Conservation (phyloP, 371 early-diverging fungal species). For the Mortierella sp. region DNA sequence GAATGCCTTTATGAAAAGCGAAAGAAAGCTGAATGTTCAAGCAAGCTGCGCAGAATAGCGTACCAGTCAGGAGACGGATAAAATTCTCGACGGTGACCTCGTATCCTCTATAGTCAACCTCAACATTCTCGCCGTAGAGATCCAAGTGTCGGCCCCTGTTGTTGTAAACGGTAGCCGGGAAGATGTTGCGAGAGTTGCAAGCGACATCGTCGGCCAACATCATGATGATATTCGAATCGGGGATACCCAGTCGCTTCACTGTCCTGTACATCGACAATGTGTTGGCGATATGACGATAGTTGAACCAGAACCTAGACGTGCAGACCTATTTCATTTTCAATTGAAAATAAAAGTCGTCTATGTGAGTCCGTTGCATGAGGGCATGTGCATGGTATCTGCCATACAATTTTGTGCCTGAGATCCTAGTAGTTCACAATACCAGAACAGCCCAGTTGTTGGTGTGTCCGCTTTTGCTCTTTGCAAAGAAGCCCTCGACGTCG, state of each 20-base stretch:
- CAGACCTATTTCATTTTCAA: conserved; percentile 77
- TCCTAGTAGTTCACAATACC: too few species aligned
- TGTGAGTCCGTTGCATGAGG: background rate
- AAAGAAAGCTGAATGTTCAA: background rate
- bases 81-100: conserved; percentile 98
- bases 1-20: too few species aligned
- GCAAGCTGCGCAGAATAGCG: background rate
- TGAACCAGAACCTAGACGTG: conserved; percentile 98
- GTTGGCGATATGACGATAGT: conserved; percentile 96
- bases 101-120: conserved; percentile 98
- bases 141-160: conserved; percentile 86
- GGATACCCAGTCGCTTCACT: conserved; percentile 97
- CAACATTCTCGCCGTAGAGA: conserved; percentile 94
- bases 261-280: conserved; percentile 96
- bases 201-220: conserved; percentile 98
- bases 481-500: conserved; percentile 51
- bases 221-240: conserved; percentile 97
- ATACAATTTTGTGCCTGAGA: conserved; percentile 14
- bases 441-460: conserved; percentile 99
- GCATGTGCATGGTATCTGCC: background rate
- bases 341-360: background rate
- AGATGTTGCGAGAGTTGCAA: conserved; percentile 94
- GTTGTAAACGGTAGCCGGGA: conserved; percentile 94
- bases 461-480: conserved; percentile 67
- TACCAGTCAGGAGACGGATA: conserved; percentile 93